A percentile compares a stretch with the other conserved stretches of the same genome.
Conservation (phyloP, 495 filamentous ascomycete species). For the Lasiosphaeria miniovina region DNA sequence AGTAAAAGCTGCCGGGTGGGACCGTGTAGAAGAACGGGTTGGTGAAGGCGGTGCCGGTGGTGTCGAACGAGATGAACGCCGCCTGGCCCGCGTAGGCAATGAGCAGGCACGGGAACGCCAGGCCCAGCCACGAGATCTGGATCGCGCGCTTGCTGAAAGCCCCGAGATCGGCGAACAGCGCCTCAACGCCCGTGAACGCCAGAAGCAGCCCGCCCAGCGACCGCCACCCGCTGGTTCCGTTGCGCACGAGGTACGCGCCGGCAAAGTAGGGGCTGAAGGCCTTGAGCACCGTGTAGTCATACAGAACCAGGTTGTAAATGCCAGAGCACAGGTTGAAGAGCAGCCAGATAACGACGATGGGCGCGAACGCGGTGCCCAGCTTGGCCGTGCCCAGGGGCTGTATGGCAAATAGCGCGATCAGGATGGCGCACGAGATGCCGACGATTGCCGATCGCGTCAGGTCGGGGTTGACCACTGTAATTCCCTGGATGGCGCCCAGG, state of each 20-base stretch:
- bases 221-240: conserved; percentile 63
- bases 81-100: conserved; percentile 72
- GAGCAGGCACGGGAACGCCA: conserved; percentile 63
- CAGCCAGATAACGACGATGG: conserved; percentile 74
- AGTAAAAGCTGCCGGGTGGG: conserved; percentile 64
- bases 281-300: conserved; percentile 65
- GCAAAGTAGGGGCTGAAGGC: conserved; percentile 69
- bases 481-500: conserved; percentile 67
- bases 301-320: conserved; percentile 63
- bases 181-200: conserved; percentile 71
- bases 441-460: conserved; percentile 55
- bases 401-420: conserved; percentile 64
- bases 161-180: conserved; percentile 71
- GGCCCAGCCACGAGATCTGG: conserved; percentile 62
- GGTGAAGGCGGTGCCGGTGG: conserved; percentile 52
- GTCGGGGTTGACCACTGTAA: conserved; percentile 45
- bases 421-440: conserved; percentile 65
- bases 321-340: conserved; percentile 62
- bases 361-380: conserved; percentile 61
- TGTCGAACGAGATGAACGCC: conserved; percentile 61
- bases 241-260: conserved; percentile 56
- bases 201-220: conserved; percentile 66
- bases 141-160: conserved; percentile 63
- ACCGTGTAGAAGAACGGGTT: conserved; percentile 71
- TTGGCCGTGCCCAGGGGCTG: conserved; percentile 70